phyloP scores from a whole-genome alignment of 179 eudicot genomes.

The Spergularia azorica region DNA sequence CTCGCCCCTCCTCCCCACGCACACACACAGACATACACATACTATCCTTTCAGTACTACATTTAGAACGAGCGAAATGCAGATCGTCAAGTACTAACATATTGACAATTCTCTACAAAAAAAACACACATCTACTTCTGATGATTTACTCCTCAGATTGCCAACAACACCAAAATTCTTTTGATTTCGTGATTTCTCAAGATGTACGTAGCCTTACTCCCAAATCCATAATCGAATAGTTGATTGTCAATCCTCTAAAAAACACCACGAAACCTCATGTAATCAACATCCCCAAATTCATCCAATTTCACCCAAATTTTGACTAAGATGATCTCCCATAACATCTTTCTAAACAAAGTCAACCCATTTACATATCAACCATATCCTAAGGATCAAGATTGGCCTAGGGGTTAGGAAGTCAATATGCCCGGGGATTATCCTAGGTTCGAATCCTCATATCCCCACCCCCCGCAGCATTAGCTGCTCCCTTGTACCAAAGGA shows the following conservation, averaged over 20 bases:
- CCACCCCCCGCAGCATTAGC: too few species aligned
- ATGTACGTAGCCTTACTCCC: constrained; percentile 1
- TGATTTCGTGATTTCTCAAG: background rate
- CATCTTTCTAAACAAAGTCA: background rate
- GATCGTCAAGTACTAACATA: background rate
- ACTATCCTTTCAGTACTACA: background rate
- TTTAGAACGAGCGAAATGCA: background rate
- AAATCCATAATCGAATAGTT: background rate
- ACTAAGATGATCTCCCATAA: constrained; percentile 5
- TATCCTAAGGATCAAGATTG: background rate
- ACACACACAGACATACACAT: too few species aligned
- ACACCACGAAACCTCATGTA: background rate
- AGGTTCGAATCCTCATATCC: too few species aligned
- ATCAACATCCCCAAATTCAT: constrained; percentile 11
- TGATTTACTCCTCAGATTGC: background rate
- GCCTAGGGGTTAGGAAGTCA: too few species aligned
- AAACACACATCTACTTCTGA: background rate
- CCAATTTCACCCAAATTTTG: background rate
- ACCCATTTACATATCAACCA: background rate
- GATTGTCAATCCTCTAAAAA: background rate
- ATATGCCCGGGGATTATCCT: too few species aligned
- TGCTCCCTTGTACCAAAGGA: background rate
- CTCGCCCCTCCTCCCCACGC: too few species aligned
- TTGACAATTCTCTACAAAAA: background rate
- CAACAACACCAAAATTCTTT: background rate